These are phyloP conservation scores for Pythium graminicola DNA, from an alignment of 352 stramenopile species.

Conservation along the genomic window DNA sequence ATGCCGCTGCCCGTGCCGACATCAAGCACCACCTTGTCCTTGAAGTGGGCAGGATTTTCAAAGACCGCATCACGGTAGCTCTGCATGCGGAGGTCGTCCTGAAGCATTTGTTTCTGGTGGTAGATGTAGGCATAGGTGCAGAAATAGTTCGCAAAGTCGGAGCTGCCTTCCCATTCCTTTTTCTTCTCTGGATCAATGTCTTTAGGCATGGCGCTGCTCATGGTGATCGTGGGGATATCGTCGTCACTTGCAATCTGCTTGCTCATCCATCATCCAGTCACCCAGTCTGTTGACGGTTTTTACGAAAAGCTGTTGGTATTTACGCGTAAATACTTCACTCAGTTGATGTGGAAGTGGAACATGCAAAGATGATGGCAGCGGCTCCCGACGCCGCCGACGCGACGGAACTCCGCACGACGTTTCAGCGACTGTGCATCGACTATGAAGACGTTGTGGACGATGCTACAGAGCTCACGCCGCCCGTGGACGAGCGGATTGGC, in stretches of 20 bases:
- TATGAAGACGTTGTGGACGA: slow-evolving; percentile 75
- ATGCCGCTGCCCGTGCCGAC: slow-evolving; percentile 99
- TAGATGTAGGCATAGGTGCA: slow-evolving; percentile 89
- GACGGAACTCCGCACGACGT: slow-evolving; percentile 37
- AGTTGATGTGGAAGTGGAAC: slow-evolving; percentile 20
- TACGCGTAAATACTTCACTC: slow-evolving; percentile 17
- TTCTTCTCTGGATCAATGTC: slow-evolving; percentile 74
- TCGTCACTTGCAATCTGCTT: slow-evolving; percentile 9
- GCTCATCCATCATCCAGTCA: too few relatives aligned
- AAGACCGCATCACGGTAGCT: slow-evolving; percentile 98
- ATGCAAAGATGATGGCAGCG: slow-evolving; percentile 18
- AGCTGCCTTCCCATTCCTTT: slow-evolving; percentile 76
- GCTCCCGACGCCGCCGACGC: background rate
- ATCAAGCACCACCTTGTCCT: slow-evolving; percentile 99
- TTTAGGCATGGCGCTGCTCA: slow-evolving; percentile 23
- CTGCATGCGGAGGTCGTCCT: slow-evolving; percentile 98
- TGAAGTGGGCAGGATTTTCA: slow-evolving; percentile 96
- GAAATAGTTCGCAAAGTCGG: slow-evolving; percentile 89
- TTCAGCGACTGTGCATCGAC: slow-evolving; percentile 47
- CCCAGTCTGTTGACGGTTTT: too few relatives aligned
- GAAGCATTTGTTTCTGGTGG: slow-evolving; percentile 98
- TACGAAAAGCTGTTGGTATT: background rate
- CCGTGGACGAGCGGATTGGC: slow-evolving; percentile 61
- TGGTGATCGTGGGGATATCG: slow-evolving; percentile 2
- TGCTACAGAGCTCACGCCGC: slow-evolving; percentile 40